These are phyloP conservation scores for Rubroboletus satanas DNA, from an alignment of 768 basidiomycete genomes.

Conservation along the genomic window DNA sequence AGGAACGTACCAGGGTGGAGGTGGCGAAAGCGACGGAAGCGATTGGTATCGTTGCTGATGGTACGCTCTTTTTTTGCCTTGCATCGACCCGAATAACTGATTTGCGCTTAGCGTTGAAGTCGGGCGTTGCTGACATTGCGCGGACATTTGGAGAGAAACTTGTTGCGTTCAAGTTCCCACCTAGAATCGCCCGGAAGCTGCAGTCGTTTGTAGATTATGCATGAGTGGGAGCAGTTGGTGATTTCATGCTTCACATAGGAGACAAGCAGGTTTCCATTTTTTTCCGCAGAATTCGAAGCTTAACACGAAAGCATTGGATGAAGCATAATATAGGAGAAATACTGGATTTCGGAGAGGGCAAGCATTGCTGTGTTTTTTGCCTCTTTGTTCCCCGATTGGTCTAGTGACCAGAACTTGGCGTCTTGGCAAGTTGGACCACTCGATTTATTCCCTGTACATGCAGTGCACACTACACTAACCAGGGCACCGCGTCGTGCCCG, in stretches of 20 bases:
- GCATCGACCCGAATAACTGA: not conserved
- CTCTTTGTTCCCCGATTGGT: too few species aligned
- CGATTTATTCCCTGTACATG: too few species aligned
- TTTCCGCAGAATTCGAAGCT: not conserved
- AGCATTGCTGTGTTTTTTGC: too few species aligned
- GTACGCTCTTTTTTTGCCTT: slow-evolving; percentile 35
- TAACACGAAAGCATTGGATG: too few species aligned
- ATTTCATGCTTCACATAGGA: not conserved
- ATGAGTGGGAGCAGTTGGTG: slow-evolving; percentile 12
- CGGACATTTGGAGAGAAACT: slow-evolving; percentile 74
- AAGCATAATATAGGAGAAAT: too few species aligned
- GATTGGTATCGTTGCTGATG: slow-evolving; percentile 51
- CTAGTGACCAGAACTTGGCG: too few species aligned
- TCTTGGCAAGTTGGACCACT: too few species aligned
- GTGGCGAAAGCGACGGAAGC: slow-evolving; percentile 52
- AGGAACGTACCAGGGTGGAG: slow-evolving; percentile 44
- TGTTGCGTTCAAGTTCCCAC: slow-evolving; percentile 73
- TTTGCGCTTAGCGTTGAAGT: slow-evolving; percentile 46
- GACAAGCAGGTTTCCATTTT: not conserved
- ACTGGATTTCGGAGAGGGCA: too few species aligned
- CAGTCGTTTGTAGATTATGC: slow-evolving; percentile 70
- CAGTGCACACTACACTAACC: too few species aligned
- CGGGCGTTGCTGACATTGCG: slow-evolving; percentile 60
- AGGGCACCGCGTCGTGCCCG: too few species aligned
- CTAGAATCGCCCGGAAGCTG: slow-evolving; percentile 59